Conservation (phyloP, 73 alveolate genomes). For the Blepharisma stoltei region DNA sequence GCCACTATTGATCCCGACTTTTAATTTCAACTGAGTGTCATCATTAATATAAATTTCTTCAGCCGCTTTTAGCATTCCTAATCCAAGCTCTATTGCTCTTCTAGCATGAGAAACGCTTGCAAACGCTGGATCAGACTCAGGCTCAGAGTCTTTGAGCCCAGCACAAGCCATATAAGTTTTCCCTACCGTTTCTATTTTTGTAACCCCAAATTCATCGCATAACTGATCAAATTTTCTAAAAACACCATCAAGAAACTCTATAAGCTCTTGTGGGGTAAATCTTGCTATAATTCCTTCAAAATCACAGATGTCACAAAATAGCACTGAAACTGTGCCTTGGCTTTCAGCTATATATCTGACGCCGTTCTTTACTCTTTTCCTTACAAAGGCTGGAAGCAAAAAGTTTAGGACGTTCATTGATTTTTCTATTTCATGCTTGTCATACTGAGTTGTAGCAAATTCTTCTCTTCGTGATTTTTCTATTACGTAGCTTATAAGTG, state of each 20-base stretch:
- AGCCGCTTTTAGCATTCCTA: neutral
- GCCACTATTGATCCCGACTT: conserved; percentile 96
- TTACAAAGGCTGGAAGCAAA: conserved; percentile 65
- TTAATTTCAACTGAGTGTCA: conserved; percentile 40
- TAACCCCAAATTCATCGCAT: conserved; percentile 46
- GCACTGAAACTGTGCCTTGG: conserved; percentile 58
- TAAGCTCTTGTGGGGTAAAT: conserved; percentile 50
- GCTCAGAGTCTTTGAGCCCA: conserved; percentile 69
- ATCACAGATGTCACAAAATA: conserved; percentile 66
- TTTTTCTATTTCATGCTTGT: neutral
- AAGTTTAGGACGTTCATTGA: conserved; percentile 51
- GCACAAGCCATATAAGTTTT: conserved; percentile 79
- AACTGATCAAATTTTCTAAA: conserved; percentile 69
- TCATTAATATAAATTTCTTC: neutral
- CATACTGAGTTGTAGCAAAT: neutral
- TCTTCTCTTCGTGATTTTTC: neutral
- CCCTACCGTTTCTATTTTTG: conserved; percentile 81
- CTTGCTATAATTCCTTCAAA: conserved; percentile 62
- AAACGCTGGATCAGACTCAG: conserved; percentile 24
- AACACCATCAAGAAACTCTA: conserved; percentile 53
- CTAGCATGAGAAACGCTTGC: conserved; percentile 28
- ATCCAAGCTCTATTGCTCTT: neutral
- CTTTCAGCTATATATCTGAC: conserved; percentile 56
- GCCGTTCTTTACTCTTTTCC: conserved; percentile 66
- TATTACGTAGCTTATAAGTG: too few relatives aligned